Evolutionary conservation across 1,139 yeast genomes (phyloP).

Genomic region (Arxiozyma slooffiae): DNA sequence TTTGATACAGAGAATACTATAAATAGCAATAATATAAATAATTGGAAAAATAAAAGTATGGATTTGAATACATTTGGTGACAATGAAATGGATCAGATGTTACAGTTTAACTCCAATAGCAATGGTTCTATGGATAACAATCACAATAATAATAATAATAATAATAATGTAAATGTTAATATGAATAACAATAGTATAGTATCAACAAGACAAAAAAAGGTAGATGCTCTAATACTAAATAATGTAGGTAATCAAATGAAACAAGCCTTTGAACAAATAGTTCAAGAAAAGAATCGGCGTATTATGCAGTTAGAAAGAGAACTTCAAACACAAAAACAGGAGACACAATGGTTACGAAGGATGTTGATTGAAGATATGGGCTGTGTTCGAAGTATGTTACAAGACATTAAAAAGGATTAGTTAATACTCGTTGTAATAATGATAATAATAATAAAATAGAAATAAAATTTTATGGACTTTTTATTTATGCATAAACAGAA

Average conservation of each 20-base stretch:
- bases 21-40: background rate
- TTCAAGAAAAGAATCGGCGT: slow-evolving; percentile 26
- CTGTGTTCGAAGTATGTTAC: slow-evolving; percentile 25
- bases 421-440: too few species aligned
- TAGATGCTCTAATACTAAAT: slow-evolving; percentile 6
- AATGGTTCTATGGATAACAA: background rate
- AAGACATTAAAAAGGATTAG: slow-evolving; percentile 11
- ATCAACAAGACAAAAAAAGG: slow-evolving; percentile 1
- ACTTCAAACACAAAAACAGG: slow-evolving; percentile 27
- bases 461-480: background rate
- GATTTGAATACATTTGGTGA: slow-evolving; percentile 23
- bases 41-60: slow-evolving; percentile 5
- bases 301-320: slow-evolving; percentile 26
- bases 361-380: slow-evolving; percentile 31
- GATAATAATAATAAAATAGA: too few species aligned
- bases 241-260: slow-evolving; percentile 14
- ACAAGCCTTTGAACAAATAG: slow-evolving; percentile 21
- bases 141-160: slow-evolving; percentile 4
- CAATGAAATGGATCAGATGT: slow-evolving; percentile 26
- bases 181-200: background rate
- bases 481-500: too few species aligned
- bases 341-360: slow-evolving; percentile 29
- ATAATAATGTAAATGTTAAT: slow-evolving; percentile 2
- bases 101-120: slow-evolving; percentile 20
- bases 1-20: background rate